Percentiles rank a stretch among this genome's conserved stretches.
These are phyloP conservation scores for Corniculantispora saksenae DNA, from an alignment of 2,329 filamentous ascomycete species.

Conservation along the genomic window DNA sequence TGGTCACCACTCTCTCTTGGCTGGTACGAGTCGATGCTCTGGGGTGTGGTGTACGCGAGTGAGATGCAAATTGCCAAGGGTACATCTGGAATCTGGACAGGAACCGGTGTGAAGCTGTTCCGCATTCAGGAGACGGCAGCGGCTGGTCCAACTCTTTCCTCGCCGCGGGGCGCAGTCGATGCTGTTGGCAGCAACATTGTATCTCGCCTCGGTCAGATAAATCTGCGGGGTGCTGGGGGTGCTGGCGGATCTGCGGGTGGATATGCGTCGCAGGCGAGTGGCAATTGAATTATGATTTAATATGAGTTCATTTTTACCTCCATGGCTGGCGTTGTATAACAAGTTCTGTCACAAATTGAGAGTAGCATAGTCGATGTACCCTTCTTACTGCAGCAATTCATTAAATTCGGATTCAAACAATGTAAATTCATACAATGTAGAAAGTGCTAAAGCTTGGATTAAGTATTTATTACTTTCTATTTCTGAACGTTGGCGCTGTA, in stretches of 20 bases:
- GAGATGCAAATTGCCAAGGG: conserved; percentile 88
- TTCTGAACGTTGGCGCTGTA: no score
- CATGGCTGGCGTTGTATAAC: conserved; percentile 3
- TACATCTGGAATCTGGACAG: conserved; percentile 91
- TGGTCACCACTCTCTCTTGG: conserved; percentile 89
- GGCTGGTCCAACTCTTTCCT: conserved; percentile 77
- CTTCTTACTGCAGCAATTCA: neutral
- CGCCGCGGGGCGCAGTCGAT: conserved; percentile 87
- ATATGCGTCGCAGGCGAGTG: neutral
- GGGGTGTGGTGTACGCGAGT: conserved; percentile 87
- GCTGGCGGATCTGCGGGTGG: neutral
- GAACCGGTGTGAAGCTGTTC: conserved; percentile 85
- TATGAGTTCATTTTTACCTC: neutral
- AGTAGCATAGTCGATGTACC: neutral
- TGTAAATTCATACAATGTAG: no score
- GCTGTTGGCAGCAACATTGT: conserved; percentile 90
- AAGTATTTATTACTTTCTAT: no score
- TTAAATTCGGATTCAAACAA: neutral
- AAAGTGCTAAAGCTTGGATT: no score
- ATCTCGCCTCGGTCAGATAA: conserved; percentile 79
- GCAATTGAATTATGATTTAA: neutral
- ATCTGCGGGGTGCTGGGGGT: conserved; percentile 55
- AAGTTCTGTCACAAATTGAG: conserved; percentile 2
- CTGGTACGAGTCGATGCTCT: conserved; percentile 94
- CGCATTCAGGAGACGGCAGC: conserved; percentile 82